Percentiles rank a stretch among this genome's conserved stretches.
These are phyloP conservation scores for Exophiala xenobiotica DNA, from an alignment of 2,329 filamentous ascomycete genomes.

Conservation along the genomic window DNA sequence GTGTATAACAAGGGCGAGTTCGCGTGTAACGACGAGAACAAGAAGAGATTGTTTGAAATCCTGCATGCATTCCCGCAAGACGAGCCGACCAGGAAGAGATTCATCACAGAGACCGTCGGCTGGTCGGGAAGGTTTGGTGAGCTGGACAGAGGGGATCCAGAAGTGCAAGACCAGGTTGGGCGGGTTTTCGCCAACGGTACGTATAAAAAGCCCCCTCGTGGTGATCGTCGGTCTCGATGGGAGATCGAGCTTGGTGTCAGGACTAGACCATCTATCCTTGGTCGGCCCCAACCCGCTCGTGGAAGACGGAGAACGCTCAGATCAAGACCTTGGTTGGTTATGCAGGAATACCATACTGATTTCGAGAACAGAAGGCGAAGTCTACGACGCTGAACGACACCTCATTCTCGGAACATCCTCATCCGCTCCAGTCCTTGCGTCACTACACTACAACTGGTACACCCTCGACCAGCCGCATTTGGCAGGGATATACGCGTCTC, in stretches of 20 bases:
- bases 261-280: too few species aligned
- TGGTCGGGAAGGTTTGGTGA: slow-evolving; percentile 81
- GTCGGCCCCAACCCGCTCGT: too few species aligned
- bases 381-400: slow-evolving; percentile 91
- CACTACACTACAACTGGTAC: slow-evolving; percentile 94
- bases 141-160: slow-evolving; percentile 86
- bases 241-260: too few species aligned
- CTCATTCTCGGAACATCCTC: slow-evolving; percentile 75
- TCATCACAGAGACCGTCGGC: slow-evolving; percentile 78
- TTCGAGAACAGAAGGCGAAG: slow-evolving; percentile 67
- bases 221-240: too few species aligned
- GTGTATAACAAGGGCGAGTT: slow-evolving; percentile 86
- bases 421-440: slow-evolving; percentile 74
- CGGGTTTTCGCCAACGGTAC: slow-evolving; percentile 77
- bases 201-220: too few species aligned
- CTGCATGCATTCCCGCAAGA: slow-evolving; percentile 75
- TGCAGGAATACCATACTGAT: slow-evolving; percentile 13
- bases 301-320: too few species aligned
- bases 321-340: not conserved
- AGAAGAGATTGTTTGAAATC: slow-evolving; percentile 67
- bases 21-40: slow-evolving; percentile 60
- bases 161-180: slow-evolving; percentile 89
- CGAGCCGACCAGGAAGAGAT: slow-evolving; percentile 91
- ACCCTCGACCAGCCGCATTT: slow-evolving; percentile 82
- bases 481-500: slow-evolving; percentile 79